A percentile compares a stretch with the other conserved stretches of the same genome.
Evolutionary conservation across 1,139 yeast genomes (phyloP).

Genomic region (Magnusiomyces suaveolens): DNA sequence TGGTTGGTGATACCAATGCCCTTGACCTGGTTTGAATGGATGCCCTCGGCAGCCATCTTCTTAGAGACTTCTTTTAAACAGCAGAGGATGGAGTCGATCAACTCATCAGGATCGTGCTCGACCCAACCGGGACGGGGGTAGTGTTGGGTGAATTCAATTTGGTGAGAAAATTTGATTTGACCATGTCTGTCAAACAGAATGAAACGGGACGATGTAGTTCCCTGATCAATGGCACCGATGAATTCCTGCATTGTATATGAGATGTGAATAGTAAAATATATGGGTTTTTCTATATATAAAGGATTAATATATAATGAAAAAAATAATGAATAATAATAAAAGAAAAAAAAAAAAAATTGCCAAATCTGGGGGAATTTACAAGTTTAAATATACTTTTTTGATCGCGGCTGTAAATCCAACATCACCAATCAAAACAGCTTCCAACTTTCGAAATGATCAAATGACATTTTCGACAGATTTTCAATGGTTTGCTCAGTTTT

Average conservation of each 20-base stretch:
- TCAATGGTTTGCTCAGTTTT: no score
- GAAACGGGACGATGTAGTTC: constrained; percentile 91
- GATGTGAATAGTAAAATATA: background rate
- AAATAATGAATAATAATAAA: background rate
- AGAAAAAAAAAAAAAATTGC: constrained; percentile 1
- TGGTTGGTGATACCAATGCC: constrained; percentile 82
- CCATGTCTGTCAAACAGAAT: constrained; percentile 70
- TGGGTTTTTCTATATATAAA: no score
- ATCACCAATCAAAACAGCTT: no score
- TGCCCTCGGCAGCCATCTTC: constrained; percentile 27
- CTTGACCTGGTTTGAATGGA: constrained; percentile 27
- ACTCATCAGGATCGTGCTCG: constrained; percentile 84
- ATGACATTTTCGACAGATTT: no score
- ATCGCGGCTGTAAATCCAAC: no score
- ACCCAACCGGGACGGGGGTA: constrained; percentile 56
- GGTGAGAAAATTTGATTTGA: constrained; percentile 73
- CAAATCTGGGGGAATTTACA: background rate
- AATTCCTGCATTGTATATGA: constrained; percentile 17
- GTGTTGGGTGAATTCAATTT: constrained; percentile 53
- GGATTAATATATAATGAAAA: no score
- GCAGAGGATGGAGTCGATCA: constrained; percentile 57
- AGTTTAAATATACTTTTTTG: no score
- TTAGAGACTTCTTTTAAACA: constrained; percentile 32
- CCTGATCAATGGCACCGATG: constrained; percentile 63
- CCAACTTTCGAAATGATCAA: no score